phyloP scores from a whole-genome alignment of 345 rosid genomes.

The Gossypium anomalum region DNA sequence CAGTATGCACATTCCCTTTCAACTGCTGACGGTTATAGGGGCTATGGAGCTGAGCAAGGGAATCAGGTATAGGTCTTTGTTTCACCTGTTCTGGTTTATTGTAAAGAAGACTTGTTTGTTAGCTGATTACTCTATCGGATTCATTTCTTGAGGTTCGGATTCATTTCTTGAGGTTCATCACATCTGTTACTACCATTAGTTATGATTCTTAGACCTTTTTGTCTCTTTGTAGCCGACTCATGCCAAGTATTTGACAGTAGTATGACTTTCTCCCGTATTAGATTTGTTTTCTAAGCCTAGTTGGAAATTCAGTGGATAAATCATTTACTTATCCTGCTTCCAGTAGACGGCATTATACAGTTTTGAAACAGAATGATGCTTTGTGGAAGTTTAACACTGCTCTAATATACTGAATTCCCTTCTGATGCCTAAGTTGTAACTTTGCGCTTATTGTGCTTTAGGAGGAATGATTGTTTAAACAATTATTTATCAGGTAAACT shows the following conservation, averaged over 20 bases:
- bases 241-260: background rate
- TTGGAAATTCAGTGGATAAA: background rate
- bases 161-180: constrained; percentile 3
- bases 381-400: constrained; percentile 2
- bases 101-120: background rate
- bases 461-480: background rate
- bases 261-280: background rate
- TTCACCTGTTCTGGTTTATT: background rate
- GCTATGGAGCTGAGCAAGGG: constrained; percentile 63
- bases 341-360: background rate
- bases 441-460: background rate
- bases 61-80: constrained; percentile 33
- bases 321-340: background rate
- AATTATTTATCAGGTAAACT: background rate
- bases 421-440: background rate
- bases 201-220: background rate
- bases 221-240: background rate
- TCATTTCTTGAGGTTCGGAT: constrained; percentile 1
- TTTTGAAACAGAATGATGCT: background rate
- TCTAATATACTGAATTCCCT: background rate
- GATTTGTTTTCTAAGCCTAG: constrained; percentile 1
- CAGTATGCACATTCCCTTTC: constrained; percentile 61
- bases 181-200: background rate
- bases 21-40: constrained; percentile 46
- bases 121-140: background rate